These are phyloP conservation scores for Monosporozyma solicola DNA, from an alignment of 805 yeast genomes.

Conservation along the genomic window DNA sequence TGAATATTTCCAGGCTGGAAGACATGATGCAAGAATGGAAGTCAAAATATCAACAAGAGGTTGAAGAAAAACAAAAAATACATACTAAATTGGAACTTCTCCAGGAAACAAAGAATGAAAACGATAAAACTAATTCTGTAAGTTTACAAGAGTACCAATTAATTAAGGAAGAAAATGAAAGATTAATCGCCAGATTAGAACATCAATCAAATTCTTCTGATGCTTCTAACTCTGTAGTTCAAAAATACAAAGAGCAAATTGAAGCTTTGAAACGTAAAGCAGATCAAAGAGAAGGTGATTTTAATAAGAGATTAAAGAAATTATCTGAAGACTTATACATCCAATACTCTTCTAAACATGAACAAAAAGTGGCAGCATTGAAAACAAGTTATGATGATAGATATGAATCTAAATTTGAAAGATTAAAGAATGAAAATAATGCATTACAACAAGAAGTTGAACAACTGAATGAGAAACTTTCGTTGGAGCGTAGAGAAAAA, in stretches of 20 bases:
- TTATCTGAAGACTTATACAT: constrained; percentile 62
- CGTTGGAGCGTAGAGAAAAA: constrained; percentile 49
- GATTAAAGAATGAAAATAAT: constrained; percentile 36
- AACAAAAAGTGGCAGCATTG: constrained; percentile 54
- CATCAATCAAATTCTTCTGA: constrained; percentile 2
- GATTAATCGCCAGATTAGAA: constrained; percentile 14
- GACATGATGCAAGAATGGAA: constrained; percentile 23
- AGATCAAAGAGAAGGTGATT: constrained; percentile 36
- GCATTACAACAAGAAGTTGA: constrained; percentile 44
- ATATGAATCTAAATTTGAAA: constrained; percentile 39
- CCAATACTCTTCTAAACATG: constrained; percentile 72
- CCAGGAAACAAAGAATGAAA: constrained; percentile 15
- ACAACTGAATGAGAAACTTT: constrained; percentile 39
- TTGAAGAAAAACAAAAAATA: constrained; percentile 14
- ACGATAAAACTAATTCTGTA: constrained; percentile 30
- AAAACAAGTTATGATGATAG: constrained; percentile 51
- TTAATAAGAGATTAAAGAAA: constrained; percentile 48
- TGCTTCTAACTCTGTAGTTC: background rate
- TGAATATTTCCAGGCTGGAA: constrained; percentile 29
- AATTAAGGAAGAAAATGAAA: constrained; percentile 22
- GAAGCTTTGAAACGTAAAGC: constrained; percentile 30
- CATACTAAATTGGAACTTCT: constrained; percentile 23
- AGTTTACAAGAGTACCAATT: constrained; percentile 22
- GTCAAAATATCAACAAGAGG: constrained; percentile 11
- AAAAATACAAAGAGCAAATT: constrained; percentile 18